A percentile compares a stretch with the other conserved stretches of the same genome.
These are phyloP conservation scores for Phytophthora capsici DNA, from an alignment of 352 stramenopile species.

Conservation along the genomic window DNA sequence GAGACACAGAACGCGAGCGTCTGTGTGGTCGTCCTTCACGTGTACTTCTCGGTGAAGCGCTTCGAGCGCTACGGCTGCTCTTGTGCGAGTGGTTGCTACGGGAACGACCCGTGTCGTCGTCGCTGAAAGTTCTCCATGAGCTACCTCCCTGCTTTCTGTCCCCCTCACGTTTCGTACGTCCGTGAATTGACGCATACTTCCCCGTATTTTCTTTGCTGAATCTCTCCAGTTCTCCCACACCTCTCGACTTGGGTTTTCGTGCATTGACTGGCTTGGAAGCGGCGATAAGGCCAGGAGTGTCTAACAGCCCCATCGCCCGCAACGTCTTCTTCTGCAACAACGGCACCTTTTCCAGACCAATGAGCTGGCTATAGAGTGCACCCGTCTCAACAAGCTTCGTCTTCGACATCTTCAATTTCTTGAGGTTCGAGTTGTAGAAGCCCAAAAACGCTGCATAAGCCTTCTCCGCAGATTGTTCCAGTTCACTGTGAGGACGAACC, in stretches of 20 bases:
- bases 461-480: constrained; percentile 76
- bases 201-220: constrained; percentile 17
- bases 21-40: constrained; percentile 13
- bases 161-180: constrained; percentile 10
- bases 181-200: constrained; percentile 25
- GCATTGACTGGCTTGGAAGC: constrained; percentile 25
- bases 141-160: constrained; percentile 7
- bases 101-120: constrained; percentile 14
- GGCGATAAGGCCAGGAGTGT: constrained; percentile 60
- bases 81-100: constrained; percentile 5
- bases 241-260: constrained; percentile 14
- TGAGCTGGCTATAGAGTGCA: constrained; percentile 65
- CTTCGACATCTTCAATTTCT: constrained; percentile 59
- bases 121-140: constrained; percentile 23
- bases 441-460: constrained; percentile 95
- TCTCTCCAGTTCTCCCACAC: constrained; percentile 14
- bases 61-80: constrained; percentile 7
- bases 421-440: constrained; percentile 93
- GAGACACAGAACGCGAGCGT: constrained; percentile 19
- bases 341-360: constrained; percentile 72
- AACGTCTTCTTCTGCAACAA: constrained; percentile 84
- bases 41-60: constrained; percentile 9
- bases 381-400: constrained; percentile 74
- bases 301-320: constrained; percentile 84
- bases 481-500: constrained; percentile 46